Evolutionary conservation across 345 rosid species (phyloP).

Genomic region (Gossypium mustelinum): DNA sequence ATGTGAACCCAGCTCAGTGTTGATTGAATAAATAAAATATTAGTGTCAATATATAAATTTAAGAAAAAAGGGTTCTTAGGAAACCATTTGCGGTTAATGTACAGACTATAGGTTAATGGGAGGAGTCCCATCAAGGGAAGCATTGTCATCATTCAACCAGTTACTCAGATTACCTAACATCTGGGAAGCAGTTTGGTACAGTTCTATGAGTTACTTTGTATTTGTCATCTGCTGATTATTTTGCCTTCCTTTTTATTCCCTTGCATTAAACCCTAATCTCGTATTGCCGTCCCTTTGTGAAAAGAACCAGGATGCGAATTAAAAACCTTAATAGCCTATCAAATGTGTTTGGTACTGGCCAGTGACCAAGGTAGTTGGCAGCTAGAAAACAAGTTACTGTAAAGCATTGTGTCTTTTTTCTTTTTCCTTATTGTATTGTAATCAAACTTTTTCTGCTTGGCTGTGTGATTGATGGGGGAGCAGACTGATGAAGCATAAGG

Average conservation of each 20-base stretch:
- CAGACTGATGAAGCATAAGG: constrained; percentile 45
- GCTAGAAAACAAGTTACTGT: not conserved
- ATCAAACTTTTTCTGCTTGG: not conserved
- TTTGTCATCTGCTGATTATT: too few relatives aligned
- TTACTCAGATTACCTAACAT: constrained; percentile 56
- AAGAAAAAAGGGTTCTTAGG: constrained; percentile 48
- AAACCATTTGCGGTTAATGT: constrained; percentile 64
- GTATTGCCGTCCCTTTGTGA: too few relatives aligned
- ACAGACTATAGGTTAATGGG: constrained; percentile 41
- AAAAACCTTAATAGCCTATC: not conserved
- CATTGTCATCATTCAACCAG: constrained; percentile 63
- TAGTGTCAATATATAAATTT: too few relatives aligned
- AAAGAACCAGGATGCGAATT: not conserved
- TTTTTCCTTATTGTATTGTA: not conserved
- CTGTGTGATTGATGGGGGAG: constrained; percentile 34
- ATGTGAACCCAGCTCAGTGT: not conserved
- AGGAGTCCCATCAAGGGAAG: constrained; percentile 61
- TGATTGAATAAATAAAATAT: too few relatives aligned
- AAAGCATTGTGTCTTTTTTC: not conserved
- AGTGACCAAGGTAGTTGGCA: not conserved
- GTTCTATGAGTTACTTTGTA: too few relatives aligned
- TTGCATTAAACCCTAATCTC: too few relatives aligned
- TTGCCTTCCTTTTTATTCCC: too few relatives aligned
- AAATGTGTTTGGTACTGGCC: not conserved
- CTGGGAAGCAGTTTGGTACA: constrained; percentile 52